These are phyloP conservation scores for Acanthamoeba polyphaga DNA, from an alignment of 208 protist genomes.

Conservation along the genomic window DNA sequence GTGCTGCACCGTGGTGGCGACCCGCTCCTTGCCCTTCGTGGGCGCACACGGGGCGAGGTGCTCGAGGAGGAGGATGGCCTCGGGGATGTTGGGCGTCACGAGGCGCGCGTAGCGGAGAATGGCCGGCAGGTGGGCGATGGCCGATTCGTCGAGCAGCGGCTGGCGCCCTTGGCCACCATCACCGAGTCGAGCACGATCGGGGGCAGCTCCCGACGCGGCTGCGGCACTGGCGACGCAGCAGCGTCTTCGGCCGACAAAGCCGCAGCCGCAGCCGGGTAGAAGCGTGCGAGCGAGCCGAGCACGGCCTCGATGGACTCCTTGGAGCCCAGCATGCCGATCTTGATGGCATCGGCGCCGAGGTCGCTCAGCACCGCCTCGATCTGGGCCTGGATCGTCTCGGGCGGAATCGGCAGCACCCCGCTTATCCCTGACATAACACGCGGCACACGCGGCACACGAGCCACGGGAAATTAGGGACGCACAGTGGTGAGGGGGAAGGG, in stretches of 20 bases:
- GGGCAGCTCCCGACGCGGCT: not conserved
- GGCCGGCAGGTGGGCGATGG: slow-evolving; percentile 31
- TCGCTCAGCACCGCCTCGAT: slow-evolving; percentile 77
- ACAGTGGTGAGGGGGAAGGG: not conserved
- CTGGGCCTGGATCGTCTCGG: slow-evolving; percentile 74
- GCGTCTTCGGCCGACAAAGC: not conserved
- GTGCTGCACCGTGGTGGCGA: slow-evolving; percentile 52
- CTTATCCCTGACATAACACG: slow-evolving; percentile 36
- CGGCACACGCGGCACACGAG: not conserved
- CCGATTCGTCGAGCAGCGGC: slow-evolving; percentile 56
- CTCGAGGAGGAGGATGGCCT: slow-evolving; percentile 74
- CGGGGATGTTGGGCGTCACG: slow-evolving; percentile 82
- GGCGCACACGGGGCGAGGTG: not conserved
- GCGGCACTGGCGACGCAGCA: too few relatives aligned
- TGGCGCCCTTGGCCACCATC: slow-evolving; percentile 80
- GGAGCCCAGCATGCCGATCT: slow-evolving; percentile 84
- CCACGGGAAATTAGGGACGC: too few relatives aligned
- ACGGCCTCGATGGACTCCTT: slow-evolving; percentile 74
- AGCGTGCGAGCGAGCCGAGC: not conserved
- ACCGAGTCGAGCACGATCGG: slow-evolving; percentile 85
- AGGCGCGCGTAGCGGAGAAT: slow-evolving; percentile 74
- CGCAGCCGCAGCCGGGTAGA: not conserved
- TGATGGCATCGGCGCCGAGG: slow-evolving; percentile 77
- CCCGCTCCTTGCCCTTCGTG: not conserved
- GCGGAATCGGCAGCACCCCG: not conserved